phyloP scores from a whole-genome alignment of 2,329 filamentous ascomycete genomes.

The Parasarocladium wereldwijsianum region DNA sequence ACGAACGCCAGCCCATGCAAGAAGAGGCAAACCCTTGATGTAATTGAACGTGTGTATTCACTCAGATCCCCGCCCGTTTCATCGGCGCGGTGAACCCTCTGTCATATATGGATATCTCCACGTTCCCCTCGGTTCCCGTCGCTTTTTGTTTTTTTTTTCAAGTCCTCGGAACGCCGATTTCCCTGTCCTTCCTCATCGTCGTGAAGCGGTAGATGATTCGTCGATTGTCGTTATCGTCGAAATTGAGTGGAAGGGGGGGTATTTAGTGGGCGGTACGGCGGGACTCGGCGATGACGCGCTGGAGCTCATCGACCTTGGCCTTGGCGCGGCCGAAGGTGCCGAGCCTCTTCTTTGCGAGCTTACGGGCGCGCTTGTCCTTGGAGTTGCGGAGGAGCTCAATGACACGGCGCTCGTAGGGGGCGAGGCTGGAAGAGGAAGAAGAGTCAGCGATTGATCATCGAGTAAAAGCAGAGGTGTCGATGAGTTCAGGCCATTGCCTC shows the following conservation, averaged over 20 bases:
- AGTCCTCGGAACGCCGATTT: too few species aligned
- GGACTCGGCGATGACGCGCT: slow-evolving; percentile 92
- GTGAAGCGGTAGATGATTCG: background rate
- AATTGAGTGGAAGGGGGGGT: slow-evolving; percentile 2
- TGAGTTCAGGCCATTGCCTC: background rate
- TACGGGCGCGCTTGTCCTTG: slow-evolving; percentile 98
- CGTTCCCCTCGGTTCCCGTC: too few species aligned
- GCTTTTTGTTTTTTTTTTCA: too few species aligned
- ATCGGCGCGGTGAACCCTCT: too few species aligned
- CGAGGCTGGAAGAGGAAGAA: slow-evolving; percentile 39
- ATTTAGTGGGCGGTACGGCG: slow-evolving; percentile 51
- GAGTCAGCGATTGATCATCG: slow-evolving; percentile 14
- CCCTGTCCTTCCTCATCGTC: background rate
- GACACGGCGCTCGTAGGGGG: slow-evolving; percentile 94
- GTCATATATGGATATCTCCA: too few species aligned
- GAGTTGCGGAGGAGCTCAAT: slow-evolving; percentile 98
- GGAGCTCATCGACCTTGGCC: slow-evolving; percentile 99
- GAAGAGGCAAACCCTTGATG: too few species aligned
- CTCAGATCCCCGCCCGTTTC: too few species aligned
- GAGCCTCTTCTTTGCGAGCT: slow-evolving; percentile 99
- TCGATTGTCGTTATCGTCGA: slow-evolving; percentile 1
- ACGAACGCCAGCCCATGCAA: too few species aligned
- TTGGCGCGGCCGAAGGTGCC: slow-evolving; percentile 98
- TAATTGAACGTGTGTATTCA: too few species aligned
- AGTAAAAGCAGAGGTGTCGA: background rate